Evolutionary conservation across 2,329 filamentous ascomycete species (phyloP).

Genomic region (Botryotinia calthae): DNA sequence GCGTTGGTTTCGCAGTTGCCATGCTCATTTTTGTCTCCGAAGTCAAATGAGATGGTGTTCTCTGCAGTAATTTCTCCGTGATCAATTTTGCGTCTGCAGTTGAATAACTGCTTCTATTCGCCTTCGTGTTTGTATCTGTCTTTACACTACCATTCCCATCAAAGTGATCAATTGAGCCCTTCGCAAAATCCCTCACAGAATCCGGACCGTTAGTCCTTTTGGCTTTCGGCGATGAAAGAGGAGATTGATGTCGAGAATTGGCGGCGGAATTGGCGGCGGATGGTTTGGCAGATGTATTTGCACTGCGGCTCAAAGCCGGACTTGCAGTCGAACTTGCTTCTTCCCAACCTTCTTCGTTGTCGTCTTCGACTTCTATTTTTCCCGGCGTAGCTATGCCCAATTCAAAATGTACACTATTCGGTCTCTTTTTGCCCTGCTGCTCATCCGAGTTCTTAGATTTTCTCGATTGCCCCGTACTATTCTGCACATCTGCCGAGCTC

Average conservation of each 20-base stretch:
- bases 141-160: background rate
- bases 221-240: conserved; percentile 28
- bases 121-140: background rate
- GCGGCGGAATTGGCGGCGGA: conserved; percentile 44
- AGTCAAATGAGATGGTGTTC: conserved; percentile 59
- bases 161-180: conserved; percentile 38
- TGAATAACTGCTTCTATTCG: conserved; percentile 21
- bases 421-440: conserved; percentile 27
- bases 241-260: conserved; percentile 36
- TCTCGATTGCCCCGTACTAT: conserved; percentile 33
- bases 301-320: conserved; percentile 53
- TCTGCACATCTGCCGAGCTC: conserved; percentile 36
- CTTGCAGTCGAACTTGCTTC: conserved; percentile 64
- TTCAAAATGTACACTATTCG: conserved; percentile 61
- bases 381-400: conserved; percentile 43
- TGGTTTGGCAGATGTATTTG: conserved; percentile 28
- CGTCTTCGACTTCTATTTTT: conserved; percentile 38
- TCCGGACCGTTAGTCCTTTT: conserved; percentile 23
- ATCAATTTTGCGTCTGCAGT: conserved; percentile 61
- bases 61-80: conserved; percentile 64
- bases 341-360: conserved; percentile 61
- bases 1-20: conserved; percentile 47
- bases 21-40: conserved; percentile 59
- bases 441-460: conserved; percentile 50
- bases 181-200: conserved; percentile 29